A percentile compares a stretch with the other conserved stretches of the same genome.
phyloP scores from a whole-genome alignment of 2,329 filamentous ascomycete species.

The Waltergamsia citrina region DNA sequence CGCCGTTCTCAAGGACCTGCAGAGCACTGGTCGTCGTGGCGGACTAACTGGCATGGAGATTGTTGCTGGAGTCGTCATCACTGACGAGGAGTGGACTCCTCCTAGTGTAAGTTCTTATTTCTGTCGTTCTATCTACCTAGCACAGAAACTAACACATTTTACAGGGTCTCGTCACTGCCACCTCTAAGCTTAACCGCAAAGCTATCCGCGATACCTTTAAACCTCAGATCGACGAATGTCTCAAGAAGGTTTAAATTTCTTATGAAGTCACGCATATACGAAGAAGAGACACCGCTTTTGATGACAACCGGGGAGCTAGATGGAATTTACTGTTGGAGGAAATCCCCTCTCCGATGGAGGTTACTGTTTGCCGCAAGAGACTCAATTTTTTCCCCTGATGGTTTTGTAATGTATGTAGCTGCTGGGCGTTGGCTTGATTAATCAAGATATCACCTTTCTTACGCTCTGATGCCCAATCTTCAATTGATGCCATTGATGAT shows the following conservation, averaged over 20 bases:
- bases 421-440: constrained; percentile 3
- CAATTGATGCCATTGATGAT: too few relatives aligned
- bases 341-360: too few relatives aligned
- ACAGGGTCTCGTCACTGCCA: constrained; percentile 53
- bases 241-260: constrained; percentile 17
- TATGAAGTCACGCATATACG: too few relatives aligned
- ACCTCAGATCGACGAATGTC: constrained; percentile 36
- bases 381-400: too few relatives aligned
- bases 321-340: too few relatives aligned
- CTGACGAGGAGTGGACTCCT: constrained; percentile 83
- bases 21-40: constrained; percentile 52
- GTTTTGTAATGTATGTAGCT: constrained; percentile 1
- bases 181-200: constrained; percentile 50
- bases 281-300: too few relatives aligned
- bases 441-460: constrained; percentile 2
- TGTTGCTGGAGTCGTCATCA: constrained; percentile 65
- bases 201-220: constrained; percentile 39
- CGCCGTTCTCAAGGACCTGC: constrained; percentile 57
- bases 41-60: constrained; percentile 65
- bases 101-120: constrained; percentile 55
- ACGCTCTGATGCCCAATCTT: background rate
- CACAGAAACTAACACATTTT: background rate
- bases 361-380: too few relatives aligned
- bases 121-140: too few relatives aligned
- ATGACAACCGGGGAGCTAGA: too few relatives aligned